Evolutionary conservation across 2,329 filamentous ascomycete genomes (phyloP).

Genomic region (Hymenotorrendiella dingleyae): DNA sequence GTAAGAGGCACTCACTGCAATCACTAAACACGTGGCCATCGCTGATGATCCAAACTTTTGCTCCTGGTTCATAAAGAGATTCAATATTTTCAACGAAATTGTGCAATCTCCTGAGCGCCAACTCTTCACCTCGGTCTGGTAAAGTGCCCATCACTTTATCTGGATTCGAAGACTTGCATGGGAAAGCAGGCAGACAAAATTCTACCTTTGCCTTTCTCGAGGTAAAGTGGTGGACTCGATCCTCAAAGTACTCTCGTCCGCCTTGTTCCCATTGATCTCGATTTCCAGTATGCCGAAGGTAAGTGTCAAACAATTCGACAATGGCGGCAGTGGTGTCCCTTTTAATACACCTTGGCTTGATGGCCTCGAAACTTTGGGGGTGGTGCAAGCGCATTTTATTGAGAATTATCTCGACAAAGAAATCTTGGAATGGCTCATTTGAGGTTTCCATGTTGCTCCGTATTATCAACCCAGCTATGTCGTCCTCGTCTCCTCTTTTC

Average conservation of each 20-base stretch:
- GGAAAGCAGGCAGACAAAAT: constrained; percentile 2
- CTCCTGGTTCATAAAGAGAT: constrained; percentile 3
- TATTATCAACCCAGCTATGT: constrained; percentile 2
- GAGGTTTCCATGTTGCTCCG: background rate
- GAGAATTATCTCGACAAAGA: constrained; percentile 1
- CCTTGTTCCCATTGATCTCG: constrained; percentile 2
- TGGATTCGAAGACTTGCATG: constrained; percentile 3
- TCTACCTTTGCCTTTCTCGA: constrained; percentile 1
- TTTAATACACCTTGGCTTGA: background rate
- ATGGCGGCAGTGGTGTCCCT: background rate
- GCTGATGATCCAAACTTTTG: constrained; percentile 6
- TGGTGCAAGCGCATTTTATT: constrained; percentile 3
- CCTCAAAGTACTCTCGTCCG: constrained; percentile 2
- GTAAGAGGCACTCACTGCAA: background rate
- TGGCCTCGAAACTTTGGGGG: background rate
- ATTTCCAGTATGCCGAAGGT: constrained; percentile 1
- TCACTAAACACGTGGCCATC: constrained; percentile 7
- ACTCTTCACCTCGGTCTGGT: constrained; percentile 4
- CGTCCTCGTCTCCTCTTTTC: background rate
- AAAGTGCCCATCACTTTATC: constrained; percentile 4
- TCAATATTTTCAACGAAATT: constrained; percentile 1
- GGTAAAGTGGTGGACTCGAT: constrained; percentile 1
- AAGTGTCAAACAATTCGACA: constrained; percentile 2
- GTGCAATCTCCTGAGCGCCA: constrained; percentile 1
- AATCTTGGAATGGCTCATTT: constrained; percentile 2